phyloP scores from a whole-genome alignment of 805 yeast genomes.

The Torulaspora delbrueckii region DNA sequence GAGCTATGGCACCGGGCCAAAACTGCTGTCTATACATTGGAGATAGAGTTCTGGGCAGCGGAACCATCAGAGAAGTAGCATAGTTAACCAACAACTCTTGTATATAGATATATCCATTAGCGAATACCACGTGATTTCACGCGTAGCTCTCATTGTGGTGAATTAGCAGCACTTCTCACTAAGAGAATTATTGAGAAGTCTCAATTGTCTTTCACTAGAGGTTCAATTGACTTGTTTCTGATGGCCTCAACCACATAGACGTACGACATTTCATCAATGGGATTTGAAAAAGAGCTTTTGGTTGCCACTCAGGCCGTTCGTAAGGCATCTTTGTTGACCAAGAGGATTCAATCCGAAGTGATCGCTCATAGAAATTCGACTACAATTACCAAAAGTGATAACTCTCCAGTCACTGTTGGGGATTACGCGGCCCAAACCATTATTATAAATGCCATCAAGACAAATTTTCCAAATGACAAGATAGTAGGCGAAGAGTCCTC shows the following conservation, averaged over 20 bases:
- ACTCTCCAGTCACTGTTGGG: conserved; percentile 93
- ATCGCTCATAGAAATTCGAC: conserved; percentile 42
- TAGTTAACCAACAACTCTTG: conserved; percentile 1
- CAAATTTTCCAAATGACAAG: conserved; percentile 77
- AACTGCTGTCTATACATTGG: conserved; percentile 66
- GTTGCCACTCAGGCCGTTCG: conserved; percentile 89
- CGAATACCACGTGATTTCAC: conserved; percentile 9
- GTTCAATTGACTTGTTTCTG: neutral
- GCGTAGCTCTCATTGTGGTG: neutral
- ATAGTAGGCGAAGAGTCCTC: conserved; percentile 96
- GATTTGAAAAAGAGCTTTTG: conserved; percentile 60
- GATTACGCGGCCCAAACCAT: conserved; percentile 96
- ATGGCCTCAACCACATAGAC: neutral
- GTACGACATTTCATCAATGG: conserved; percentile 16
- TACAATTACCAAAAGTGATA: conserved; percentile 77
- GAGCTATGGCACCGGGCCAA: conserved; percentile 92
- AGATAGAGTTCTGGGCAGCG: conserved; percentile 65
- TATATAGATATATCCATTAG: neutral
- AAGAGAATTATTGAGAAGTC: neutral
- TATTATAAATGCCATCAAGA: conserved; percentile 73
- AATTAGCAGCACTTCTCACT: neutral
- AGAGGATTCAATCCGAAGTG: conserved; percentile 53
- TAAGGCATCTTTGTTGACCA: conserved; percentile 75
- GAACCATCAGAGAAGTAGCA: conserved; percentile 26
- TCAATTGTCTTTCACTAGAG: neutral